Evolutionary conservation across 345 rosid genomes (phyloP), one percentile per base, ranked within the genome.

Genomic region (Anacardium occidentale): DNA sequence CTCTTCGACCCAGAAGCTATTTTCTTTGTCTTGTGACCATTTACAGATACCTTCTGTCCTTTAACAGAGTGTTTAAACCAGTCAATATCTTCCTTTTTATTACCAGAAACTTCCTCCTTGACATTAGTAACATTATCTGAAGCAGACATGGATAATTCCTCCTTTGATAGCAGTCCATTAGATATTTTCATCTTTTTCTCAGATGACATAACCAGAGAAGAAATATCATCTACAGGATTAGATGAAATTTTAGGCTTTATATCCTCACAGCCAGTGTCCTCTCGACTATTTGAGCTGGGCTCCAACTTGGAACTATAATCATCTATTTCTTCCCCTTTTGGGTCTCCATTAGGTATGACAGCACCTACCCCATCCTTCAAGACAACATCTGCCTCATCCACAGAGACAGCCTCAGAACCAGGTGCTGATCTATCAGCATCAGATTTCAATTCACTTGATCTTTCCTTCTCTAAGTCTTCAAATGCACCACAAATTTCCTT

Each of bases 401-500:
- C 62, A 74, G 82, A 70, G 59, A 84, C 73, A 29, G 72, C 88
- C 76, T 82, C 81, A 75, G 32, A 29, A 29, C 32, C 32, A 29
- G 32, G 32, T 29, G 32, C 32, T 3, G 32, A 29, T 29, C 32
- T 29, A 29, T 29, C 32, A 29, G 32, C 32, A 29, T 29, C 32
- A 29, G 67, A 85, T 32, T 83, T 81, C 63, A 69, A 62, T 60
- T 74, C 71, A 78, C 79, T 78, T 64, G 85, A 75, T 52, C 83
- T 88, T 68, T 77, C 81, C 75, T 81, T 83, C 77, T 83, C 87
- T 50, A 75, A 80, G 79, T 90, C 88, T 62, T 91, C 91, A 87
- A 90, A 95, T 64, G 89, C 97, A 74, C 77, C 75, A 69, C 85
- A 88, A 29, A 93, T 95, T 77, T 95, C 99, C 83, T 87, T 81